Percentiles rank a stretch among this genome's conserved stretches.
Conservation (phyloP, 257 asterid genomes). For the Rhazya stricta region DNA sequence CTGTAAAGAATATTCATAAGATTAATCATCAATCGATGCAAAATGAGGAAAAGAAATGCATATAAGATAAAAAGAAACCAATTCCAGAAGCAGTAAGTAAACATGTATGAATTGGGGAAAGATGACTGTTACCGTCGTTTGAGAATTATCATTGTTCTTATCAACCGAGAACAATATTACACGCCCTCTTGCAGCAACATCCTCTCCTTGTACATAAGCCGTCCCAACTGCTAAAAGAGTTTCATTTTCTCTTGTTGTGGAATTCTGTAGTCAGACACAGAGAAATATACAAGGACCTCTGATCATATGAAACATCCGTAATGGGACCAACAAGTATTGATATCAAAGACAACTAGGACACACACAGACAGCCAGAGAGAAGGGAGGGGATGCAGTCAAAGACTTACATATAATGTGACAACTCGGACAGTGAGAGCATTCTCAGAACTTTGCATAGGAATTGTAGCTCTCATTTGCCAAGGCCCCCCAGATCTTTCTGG, state of each 20-base stretch:
- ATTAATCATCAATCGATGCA: constrained; percentile 12
- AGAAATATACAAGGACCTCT: constrained; percentile 1
- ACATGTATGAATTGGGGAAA: constrained; percentile 12
- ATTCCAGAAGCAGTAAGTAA: constrained; percentile 3
- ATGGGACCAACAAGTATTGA: neutral
- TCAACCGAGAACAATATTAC: constrained; percentile 77
- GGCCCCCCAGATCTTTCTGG: constrained; percentile 81
- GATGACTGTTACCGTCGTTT: constrained; percentile 48
- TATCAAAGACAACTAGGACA: neutral
- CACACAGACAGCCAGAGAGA: neutral
- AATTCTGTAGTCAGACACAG: constrained; percentile 44
- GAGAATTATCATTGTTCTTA: constrained; percentile 54
- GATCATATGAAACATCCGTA: neutral
- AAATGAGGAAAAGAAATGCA: neutral
- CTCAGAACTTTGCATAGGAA: constrained; percentile 94
- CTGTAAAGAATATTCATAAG: constrained; percentile 38
- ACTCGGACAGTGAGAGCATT: constrained; percentile 90
- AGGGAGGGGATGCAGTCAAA: constrained; percentile 2
- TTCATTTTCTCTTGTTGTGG: constrained; percentile 71
- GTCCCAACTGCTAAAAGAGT: constrained; percentile 95
- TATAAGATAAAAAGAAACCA: constrained; percentile 17
- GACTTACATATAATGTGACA: constrained; percentile 84
- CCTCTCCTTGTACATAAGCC: constrained; percentile 98
- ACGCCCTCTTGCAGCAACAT: constrained; percentile 98
- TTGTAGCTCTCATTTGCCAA: constrained; percentile 84